Conservation (phyloP, 2,329 filamentous ascomycete species). For the Phialophora chinensis region DNA sequence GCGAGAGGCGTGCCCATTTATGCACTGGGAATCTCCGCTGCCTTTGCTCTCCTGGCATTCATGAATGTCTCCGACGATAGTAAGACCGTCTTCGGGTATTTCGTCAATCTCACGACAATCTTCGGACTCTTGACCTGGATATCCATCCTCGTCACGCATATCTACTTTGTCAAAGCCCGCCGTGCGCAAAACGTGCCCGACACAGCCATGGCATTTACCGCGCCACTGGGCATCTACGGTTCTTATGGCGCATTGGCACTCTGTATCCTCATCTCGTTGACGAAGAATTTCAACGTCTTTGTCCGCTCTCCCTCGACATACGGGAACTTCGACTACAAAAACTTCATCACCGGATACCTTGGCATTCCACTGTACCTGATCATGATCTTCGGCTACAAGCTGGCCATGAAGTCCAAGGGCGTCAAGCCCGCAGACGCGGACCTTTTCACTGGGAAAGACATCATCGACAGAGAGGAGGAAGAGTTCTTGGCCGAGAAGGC, state of each 20-base stretch:
- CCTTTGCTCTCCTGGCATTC: conserved; percentile 71
- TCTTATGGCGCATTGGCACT: conserved; percentile 71
- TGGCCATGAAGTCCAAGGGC: conserved; percentile 59
- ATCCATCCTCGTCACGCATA: conserved; percentile 70
- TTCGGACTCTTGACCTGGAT: conserved; percentile 71
- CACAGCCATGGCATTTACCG: conserved; percentile 65
- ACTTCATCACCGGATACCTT: conserved; percentile 77
- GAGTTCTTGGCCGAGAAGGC: conserved; percentile 68
- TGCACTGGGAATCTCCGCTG: conserved; percentile 65
- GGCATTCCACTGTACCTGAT: conserved; percentile 77
- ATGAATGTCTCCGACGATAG: conserved; percentile 67
- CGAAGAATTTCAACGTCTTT: conserved; percentile 83
- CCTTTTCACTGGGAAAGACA: conserved; percentile 74
- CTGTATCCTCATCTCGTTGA: conserved; percentile 75
- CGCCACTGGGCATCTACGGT: conserved; percentile 74
- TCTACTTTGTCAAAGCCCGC: conserved; percentile 69
- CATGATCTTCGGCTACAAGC: conserved; percentile 72
- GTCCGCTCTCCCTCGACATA: conserved; percentile 51
- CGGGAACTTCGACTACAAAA: conserved; percentile 72
- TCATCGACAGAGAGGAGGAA: conserved; percentile 74
- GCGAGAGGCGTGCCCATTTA: conserved; percentile 72
- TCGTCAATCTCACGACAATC: conserved; percentile 71
- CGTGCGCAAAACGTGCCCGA: conserved; percentile 65
- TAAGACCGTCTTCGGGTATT: conserved; percentile 66
- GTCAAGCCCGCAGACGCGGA: conserved; percentile 67